phyloP scores from a whole-genome alignment of 1,284 basidiomycete species.

The Meripilus lineatus region DNA sequence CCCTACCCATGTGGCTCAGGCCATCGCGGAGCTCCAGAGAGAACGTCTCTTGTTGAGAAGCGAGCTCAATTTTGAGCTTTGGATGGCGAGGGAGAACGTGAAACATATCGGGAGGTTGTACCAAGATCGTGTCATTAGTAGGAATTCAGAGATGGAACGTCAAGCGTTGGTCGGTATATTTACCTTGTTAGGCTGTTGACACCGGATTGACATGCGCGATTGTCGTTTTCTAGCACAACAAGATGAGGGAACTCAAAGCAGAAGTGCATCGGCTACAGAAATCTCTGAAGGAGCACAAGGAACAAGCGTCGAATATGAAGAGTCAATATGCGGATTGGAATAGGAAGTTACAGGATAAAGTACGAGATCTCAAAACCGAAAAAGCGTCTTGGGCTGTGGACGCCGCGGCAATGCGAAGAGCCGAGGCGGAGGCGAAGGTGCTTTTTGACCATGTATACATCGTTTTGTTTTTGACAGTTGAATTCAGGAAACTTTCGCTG shows the following conservation, averaged over 20 bases:
- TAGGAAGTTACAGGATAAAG: constrained; percentile 59
- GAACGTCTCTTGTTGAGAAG: constrained; percentile 70
- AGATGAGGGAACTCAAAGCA: constrained; percentile 64
- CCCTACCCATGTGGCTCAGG: constrained; percentile 47
- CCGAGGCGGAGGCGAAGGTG: constrained; percentile 62
- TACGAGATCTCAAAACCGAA: constrained; percentile 61
- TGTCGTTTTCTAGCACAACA: constrained; percentile 54
- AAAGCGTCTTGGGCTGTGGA: constrained; percentile 64
- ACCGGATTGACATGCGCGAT: neutral
- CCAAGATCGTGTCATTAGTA: constrained; percentile 64
- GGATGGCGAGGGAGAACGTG: constrained; percentile 73
- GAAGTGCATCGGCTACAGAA: constrained; percentile 58
- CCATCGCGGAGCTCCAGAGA: constrained; percentile 64
- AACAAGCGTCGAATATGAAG: constrained; percentile 57
- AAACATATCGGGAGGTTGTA: constrained; percentile 76
- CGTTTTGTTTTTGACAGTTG: neutral
- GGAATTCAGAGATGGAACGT: constrained; percentile 71
- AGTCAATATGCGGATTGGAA: constrained; percentile 73
- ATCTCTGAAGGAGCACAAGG: constrained; percentile 59
- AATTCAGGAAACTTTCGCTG: constrained; percentile 56
- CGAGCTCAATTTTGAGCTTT: constrained; percentile 79
- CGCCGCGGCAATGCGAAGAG: constrained; percentile 54
- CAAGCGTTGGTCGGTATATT: constrained; percentile 64
- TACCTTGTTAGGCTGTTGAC: neutral
- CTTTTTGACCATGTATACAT: constrained; percentile 8